phyloP scores from a whole-genome alignment of 2,329 filamentous ascomycete genomes.

The Cladophialophora exuberans region DNA sequence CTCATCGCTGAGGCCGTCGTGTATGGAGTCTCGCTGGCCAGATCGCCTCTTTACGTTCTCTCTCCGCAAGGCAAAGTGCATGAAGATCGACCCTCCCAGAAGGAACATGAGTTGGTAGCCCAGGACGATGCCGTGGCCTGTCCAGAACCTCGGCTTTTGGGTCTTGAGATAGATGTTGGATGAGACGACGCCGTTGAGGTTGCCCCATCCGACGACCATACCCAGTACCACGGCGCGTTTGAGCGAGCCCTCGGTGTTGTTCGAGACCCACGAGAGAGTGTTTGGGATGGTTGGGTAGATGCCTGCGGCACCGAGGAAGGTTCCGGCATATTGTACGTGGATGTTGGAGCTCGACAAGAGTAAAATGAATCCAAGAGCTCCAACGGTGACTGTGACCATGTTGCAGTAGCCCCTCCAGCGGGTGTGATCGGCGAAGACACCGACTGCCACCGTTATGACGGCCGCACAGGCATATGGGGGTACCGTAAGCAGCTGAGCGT shows the following conservation, averaged over 20 bases:
- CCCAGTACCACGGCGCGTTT: constrained; percentile 86
- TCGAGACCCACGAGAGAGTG: constrained; percentile 85
- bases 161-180: constrained; percentile 71
- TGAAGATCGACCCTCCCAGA: constrained; percentile 57
- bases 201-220: constrained; percentile 89
- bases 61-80: constrained; percentile 21
- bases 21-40: constrained; percentile 23
- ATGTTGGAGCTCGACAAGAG: constrained; percentile 54
- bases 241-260: constrained; percentile 86
- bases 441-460: constrained; percentile 52
- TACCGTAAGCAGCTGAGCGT: constrained; percentile 68
- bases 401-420: constrained; percentile 70
- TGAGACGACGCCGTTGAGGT: constrained; percentile 80
- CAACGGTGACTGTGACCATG: constrained; percentile 68
- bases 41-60: constrained; percentile 22
- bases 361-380: constrained; percentile 78
- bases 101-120: constrained; percentile 72
- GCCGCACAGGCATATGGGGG: constrained; percentile 67
- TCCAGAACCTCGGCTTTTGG: constrained; percentile 65
- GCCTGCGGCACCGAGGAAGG: constrained; percentile 80
- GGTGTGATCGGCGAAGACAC: constrained; percentile 63
- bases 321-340: constrained; percentile 57
- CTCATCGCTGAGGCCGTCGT: constrained; percentile 16
- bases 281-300: constrained; percentile 88
- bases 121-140: constrained; percentile 75